Conservation (phyloP, 1,284 basidiomycete genomes). For the Leccinum solheimii region DNA sequence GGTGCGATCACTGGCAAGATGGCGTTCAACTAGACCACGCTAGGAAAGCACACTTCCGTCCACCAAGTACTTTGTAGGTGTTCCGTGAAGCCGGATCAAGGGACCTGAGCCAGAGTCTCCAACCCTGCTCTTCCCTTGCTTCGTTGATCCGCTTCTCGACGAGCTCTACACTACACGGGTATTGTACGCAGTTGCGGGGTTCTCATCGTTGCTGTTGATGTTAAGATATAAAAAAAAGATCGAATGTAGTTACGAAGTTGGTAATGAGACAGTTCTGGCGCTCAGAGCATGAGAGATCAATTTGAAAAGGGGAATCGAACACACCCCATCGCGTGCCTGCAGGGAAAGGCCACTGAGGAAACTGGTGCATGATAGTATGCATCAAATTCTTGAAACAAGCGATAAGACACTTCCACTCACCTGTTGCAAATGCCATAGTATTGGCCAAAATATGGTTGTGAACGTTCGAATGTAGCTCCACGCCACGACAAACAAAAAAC, state of each 20-base stretch:
- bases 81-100: conserved; percentile 33
- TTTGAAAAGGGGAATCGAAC: not conserved
- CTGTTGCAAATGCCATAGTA: conserved; percentile 10
- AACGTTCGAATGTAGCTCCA: not conserved
- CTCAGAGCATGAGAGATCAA: not conserved
- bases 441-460: not conserved
- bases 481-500: not conserved
- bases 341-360: conserved; percentile 19
- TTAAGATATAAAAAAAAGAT: conserved; percentile 41
- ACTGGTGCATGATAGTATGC: not conserved
- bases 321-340: conserved; percentile 17
- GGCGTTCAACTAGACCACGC: not conserved
- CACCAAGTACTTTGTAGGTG: conserved; percentile 28
- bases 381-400: not conserved
- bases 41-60: conserved; percentile 14
- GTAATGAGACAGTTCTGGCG: conserved; percentile 26
- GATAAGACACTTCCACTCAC: not conserved
- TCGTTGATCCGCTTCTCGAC: conserved; percentile 41
- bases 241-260: conserved; percentile 32
- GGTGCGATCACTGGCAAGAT: not conserved
- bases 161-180: conserved; percentile 46
- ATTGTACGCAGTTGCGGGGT: conserved; percentile 43
- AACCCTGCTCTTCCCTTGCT: conserved; percentile 36
- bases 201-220: conserved; percentile 44
- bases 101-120: conserved; percentile 40